Base-by-base conservation (phyloP, 192 early-diverging fungal species). In the Linnemannia exigua region DNA sequence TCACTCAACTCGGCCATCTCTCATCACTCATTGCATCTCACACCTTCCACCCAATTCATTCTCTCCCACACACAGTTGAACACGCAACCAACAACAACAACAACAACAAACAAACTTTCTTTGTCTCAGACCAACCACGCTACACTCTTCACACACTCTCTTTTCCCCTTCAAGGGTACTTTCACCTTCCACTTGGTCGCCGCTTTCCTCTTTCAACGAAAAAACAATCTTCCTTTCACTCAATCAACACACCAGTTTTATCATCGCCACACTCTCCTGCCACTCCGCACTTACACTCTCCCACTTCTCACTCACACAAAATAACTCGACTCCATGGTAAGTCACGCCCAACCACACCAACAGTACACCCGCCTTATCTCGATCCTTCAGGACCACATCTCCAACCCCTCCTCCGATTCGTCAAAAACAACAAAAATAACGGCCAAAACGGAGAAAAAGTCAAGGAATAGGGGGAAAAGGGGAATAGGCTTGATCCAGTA, bases 51-150 rank as follows among this genome's bases (percentile, higher is more conserved):
- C 54, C 54, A 9, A 2, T 58, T 16, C 20, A 25, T 16, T 16
- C 54, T 58, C 25, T 58, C 54, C 25, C 54, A 5, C 25, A n/a
- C 54, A 5, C 17, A 19, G 3, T n/a, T 58, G 17, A 19, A 19
- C 25, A 28, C n/a, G n/a, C n/a, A n/a, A n/a, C n/a, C n/a, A n/a
- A n/a, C n/a, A n/a, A n/a, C n/a, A n/a, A 7, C 3, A n/a, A 5
- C 22, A 69, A 69, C 47, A 50, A 72, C 37, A 41, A 47, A 72
- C 37, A 69, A 69, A 69, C 58, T 22, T 70, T 44, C 35, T 70
- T 44, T 41, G 68, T 70, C 68, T 70, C 68, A 48, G 70, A 72
- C 71, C 46, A 16, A 50, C 71, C 73, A 74, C 52, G 52, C 50
- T 58, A 74, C 31, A 33, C 71, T 25, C 28, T 20, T 47, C 70